Evolutionary conservation across 768 basidiomycete species (phyloP).

Genomic region (Leccinum variicolor): DNA sequence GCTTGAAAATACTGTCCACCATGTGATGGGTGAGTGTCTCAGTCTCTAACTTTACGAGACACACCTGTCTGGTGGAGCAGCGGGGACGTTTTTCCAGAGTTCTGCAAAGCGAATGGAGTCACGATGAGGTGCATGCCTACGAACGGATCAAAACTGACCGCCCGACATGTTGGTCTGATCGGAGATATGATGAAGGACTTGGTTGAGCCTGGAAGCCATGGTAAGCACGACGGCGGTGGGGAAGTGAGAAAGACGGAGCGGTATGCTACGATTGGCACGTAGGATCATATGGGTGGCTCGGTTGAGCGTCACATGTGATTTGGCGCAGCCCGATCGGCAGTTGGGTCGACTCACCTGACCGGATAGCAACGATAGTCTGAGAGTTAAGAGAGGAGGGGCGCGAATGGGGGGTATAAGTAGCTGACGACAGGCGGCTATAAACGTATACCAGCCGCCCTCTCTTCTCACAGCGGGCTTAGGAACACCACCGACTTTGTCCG

Average conservation of each 20-base stretch:
- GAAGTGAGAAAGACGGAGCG: not conserved
- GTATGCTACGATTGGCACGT: not conserved
- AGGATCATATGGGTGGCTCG: not conserved
- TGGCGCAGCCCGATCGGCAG: not conserved
- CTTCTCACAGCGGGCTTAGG: not conserved
- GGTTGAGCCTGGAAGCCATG: slow-evolving; percentile 60
- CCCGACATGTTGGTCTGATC: slow-evolving; percentile 44
- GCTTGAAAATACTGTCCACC: slow-evolving; percentile 73
- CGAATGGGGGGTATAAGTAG: slow-evolving; percentile 1
- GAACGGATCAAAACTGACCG: slow-evolving; percentile 40
- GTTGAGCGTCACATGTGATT: slow-evolving; percentile 23
- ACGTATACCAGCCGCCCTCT: not conserved
- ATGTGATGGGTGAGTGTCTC: slow-evolving; percentile 7
- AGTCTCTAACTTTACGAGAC: slow-evolving; percentile 7
- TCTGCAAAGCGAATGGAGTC: slow-evolving; percentile 40
- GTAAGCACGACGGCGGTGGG: slow-evolving; percentile 2
- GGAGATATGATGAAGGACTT: slow-evolving; percentile 54
- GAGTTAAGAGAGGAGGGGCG: not conserved
- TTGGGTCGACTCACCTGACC: not conserved
- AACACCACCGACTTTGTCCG: slow-evolving; percentile 7
- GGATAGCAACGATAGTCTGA: not conserved
- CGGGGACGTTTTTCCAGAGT: slow-evolving; percentile 70
- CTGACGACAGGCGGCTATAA: not conserved
- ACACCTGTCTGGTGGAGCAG: slow-evolving; percentile 84
- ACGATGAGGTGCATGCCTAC: not conserved